Evolutionary conservation across 139 green algal species (phyloP).

Genomic region (Dunaliella primolecta): DNA sequence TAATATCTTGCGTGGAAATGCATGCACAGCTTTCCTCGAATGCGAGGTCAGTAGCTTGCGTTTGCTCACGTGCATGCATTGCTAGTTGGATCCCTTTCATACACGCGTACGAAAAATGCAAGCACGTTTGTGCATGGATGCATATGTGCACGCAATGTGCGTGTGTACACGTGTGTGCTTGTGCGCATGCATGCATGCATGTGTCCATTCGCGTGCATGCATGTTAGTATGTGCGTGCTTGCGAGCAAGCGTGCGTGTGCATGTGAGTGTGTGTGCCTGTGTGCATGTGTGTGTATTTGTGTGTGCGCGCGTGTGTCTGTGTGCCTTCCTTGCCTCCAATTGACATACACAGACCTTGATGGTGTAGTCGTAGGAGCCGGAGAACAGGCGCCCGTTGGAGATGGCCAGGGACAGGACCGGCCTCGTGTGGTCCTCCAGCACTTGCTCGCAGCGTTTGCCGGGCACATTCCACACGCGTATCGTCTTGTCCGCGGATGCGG

Average conservation of each 20-base stretch:
- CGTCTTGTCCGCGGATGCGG: conserved; percentile 87
- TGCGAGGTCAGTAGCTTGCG: too few species aligned
- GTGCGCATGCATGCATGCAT: not conserved
- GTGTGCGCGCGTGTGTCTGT: not conserved
- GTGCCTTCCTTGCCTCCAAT: too few species aligned
- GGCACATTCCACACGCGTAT: conserved; percentile 88
- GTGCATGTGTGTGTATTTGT: not conserved
- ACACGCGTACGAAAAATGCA: too few species aligned
- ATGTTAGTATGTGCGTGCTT: not conserved
- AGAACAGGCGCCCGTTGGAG: conserved; percentile 74
- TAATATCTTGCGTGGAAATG: not conserved
- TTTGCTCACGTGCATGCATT: too few species aligned
- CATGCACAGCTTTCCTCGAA: too few species aligned
- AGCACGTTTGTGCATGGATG: too few species aligned
- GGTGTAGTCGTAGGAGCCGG: conserved; percentile 87
- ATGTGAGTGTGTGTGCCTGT: not conserved
- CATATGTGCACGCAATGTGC: too few species aligned
- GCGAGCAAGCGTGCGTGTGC: not conserved
- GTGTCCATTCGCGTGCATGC: not conserved
- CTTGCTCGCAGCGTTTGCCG: conserved; percentile 60
- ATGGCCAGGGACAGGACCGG: conserved; percentile 89
- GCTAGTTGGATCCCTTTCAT: too few species aligned
- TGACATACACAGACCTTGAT: too few species aligned
- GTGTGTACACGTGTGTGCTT: too few species aligned
- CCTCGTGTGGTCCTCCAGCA: conserved; percentile 88